Base-by-base conservation (phyloP, 1,284 basidiomycete genomes). In the Marasmius sp. region DNA sequence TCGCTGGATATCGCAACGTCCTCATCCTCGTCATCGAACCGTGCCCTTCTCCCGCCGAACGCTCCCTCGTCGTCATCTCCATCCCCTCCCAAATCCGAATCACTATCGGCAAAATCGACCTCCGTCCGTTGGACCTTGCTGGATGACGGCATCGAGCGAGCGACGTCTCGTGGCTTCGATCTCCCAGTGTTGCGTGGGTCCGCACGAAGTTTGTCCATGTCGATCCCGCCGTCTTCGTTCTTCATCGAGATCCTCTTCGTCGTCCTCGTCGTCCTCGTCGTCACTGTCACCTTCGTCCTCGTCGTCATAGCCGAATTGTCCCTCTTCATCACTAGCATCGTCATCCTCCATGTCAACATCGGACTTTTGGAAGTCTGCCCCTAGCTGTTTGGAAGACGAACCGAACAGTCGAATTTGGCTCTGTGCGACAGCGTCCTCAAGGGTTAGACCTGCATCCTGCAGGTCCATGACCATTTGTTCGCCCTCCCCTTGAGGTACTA, bases 381-480 rank as follows among this genome's bases (percentile, higher is more conserved):
- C 75, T 22, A 92, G 79, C 16, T 82, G 81, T 41, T 81, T 83
- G 6, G 86, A 88, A 0, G 94, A 97, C 1, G 91, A 87, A 18
- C 87, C 92, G 48, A 99, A 89, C 5, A 99, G 82, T n/a, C 86
- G 83, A 64, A 99, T 95, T 64, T 93, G 85, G 67, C 92, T 93
- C 61, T 85, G 84, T 12, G 88, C 84, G 12, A 98, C 91, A 2
- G 83, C 85, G 65, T 96, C 94, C 63, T 91, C 95, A 12, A 99
- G 86, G 0, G 95, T 98, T 8, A 81, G 75, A 41, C 81, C 78
- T 14, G 91, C 93, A 64, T 96, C 97, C 74, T 99, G 97, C 12
- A 99, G 81, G 71, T 94, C 91, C 83, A 98, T 92, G 12, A 99
- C 95, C 97, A 99, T 98, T 72, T 89, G 86, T 71, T 98, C 96